phyloP scores from a whole-genome alignment of 225 moss, liverwort and hornwort genomes.

The Asterella californica region DNA sequence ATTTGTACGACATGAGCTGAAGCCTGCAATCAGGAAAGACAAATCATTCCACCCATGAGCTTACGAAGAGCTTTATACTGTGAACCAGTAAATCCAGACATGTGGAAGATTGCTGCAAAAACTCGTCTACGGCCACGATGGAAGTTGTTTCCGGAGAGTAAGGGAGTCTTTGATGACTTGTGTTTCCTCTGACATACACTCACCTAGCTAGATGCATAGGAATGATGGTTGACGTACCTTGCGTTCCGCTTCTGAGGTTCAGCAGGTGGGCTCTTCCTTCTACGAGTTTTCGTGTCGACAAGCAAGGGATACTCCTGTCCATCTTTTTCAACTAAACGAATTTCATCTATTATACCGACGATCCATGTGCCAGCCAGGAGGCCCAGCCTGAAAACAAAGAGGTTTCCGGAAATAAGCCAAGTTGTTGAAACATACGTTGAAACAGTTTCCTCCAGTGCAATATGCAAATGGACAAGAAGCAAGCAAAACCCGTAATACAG shows the following conservation, averaged over 20 bases:
- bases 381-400: constrained; percentile 59
- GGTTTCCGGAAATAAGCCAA: not conserved
- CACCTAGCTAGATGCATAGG: too few species aligned
- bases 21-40: constrained; percentile 48
- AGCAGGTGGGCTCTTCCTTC: constrained; percentile 70
- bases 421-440: not conserved
- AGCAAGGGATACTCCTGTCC: constrained; percentile 70
- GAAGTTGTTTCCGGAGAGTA: too few species aligned
- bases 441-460: not conserved
- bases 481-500: not conserved
- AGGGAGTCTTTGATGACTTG: too few species aligned
- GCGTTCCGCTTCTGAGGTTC: constrained; percentile 94
- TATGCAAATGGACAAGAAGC: not conserved
- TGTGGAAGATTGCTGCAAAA: not conserved
- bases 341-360: constrained; percentile 92
- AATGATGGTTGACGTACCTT: constrained; percentile 38
- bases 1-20: constrained; percentile 95
- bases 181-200: too few species aligned
- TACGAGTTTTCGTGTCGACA: constrained; percentile 91
- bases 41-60: not conserved
- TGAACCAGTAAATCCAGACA: not conserved
- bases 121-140: too few species aligned
- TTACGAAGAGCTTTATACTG: not conserved
- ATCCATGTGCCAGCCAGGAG: constrained; percentile 78
- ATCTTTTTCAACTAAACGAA: constrained; percentile 70